Base-by-base conservation (phyloP, 345 rosid species). In the Aquilaria malaccensis region DNA sequence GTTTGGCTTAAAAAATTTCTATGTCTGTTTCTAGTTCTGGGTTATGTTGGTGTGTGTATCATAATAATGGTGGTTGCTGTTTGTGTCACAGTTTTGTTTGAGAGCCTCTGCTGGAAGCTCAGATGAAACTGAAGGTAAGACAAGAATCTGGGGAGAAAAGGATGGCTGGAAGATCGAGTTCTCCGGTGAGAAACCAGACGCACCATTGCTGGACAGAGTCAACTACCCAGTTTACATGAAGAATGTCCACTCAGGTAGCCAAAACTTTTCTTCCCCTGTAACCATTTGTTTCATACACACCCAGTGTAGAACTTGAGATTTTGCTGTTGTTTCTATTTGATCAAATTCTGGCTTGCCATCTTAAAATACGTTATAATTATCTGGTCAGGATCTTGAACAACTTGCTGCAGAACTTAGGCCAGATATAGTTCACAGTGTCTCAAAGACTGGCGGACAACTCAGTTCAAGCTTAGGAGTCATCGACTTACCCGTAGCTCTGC, bases 161-260 rank as follows among this genome's bases (percentile, higher is more conserved):
- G 77, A 68, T 9, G 74, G 68, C 41, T 70, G 79, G 87, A 70
- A 69, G 50, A 66, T 81, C 51, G 71, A 80, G 58, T 81, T 71
- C 70, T 78, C 89, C 0, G 74, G 69, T 13, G 81, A 60, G 15
- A 86, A 83, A 66, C 89, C 94, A 6, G 63, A 67, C 2, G 84
- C 96, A 2, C 91, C 91, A 7, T 83, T 86, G 77, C 63, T 89
- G 58, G 94, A 86, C 67, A 83, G 89, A 2, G 52, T 89, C 65
- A 84, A 83, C 68, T 75, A 83, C 71, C 96, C 94, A 9, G 58
- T 70, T 66, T 91, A 89, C 60, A 83, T 86, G 94, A 86, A 89
- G 77, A 86, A 84, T 64, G 9, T 69, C 87, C 13, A 66, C 63
- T 50, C 71, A 22, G 22, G 22, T 22, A 22, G 22, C 22, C 22